Evolutionary conservation across 2,329 filamentous ascomycete species (phyloP).

Genomic region (Aspergillus terreus): DNA sequence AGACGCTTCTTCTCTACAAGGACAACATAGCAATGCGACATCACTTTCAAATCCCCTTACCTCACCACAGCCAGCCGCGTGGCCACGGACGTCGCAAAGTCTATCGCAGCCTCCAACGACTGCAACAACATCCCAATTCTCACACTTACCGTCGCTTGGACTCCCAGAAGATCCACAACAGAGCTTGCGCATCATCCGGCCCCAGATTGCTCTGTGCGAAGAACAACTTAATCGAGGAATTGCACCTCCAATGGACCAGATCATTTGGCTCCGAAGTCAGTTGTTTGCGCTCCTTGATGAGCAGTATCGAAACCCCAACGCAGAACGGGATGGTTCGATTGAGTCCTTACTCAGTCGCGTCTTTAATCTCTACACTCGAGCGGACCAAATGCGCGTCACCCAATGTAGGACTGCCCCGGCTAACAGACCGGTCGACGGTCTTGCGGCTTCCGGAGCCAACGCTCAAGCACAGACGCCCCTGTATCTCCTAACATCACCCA

Average conservation of each 20-base stretch:
- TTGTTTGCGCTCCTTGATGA: slow-evolving; percentile 31
- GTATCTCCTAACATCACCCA: slow-evolving; percentile 44
- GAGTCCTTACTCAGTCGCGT: slow-evolving; percentile 28
- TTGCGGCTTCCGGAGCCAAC: not conserved
- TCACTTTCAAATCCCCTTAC: not conserved
- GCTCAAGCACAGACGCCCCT: slow-evolving; percentile 17
- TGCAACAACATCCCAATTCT: not conserved
- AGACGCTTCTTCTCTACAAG: not conserved
- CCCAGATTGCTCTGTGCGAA: slow-evolving; percentile 25
- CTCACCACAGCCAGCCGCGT: slow-evolving; percentile 3
- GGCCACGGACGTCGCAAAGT: slow-evolving; percentile 3
- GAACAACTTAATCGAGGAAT: slow-evolving; percentile 24
- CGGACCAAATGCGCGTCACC: slow-evolving; percentile 27
- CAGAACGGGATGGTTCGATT: slow-evolving; percentile 21
- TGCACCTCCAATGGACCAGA: slow-evolving; percentile 27
- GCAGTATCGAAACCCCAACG: slow-evolving; percentile 23
- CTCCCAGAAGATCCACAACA: slow-evolving; percentile 9
- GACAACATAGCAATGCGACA: not conserved
- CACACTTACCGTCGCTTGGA: not conserved
- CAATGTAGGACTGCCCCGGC: slow-evolving; percentile 9
- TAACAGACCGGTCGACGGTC: not conserved
- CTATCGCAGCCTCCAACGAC: slow-evolving; percentile 2
- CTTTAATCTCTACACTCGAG: slow-evolving; percentile 27
- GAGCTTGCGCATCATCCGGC: slow-evolving; percentile 17
- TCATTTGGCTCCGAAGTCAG: slow-evolving; percentile 27